phyloP scores from a whole-genome alignment of 495 filamentous ascomycete genomes.

The Penicillium odoratum region DNA sequence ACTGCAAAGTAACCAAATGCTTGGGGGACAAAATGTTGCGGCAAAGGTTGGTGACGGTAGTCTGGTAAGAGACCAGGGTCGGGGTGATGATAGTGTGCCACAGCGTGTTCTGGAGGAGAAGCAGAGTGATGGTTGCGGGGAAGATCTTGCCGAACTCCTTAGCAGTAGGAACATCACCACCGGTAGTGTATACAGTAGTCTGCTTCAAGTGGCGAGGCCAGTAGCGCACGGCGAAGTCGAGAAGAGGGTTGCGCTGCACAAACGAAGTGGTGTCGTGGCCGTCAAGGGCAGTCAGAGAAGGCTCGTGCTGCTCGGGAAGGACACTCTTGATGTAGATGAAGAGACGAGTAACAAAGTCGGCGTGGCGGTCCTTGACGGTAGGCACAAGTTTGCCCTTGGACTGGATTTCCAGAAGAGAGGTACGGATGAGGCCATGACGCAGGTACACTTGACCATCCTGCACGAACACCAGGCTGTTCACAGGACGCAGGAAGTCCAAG shows the following conservation, averaged over 20 bases:
- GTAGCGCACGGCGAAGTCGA: conserved; percentile 41
- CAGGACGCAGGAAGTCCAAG: conserved; percentile 22
- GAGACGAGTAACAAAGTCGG: conserved; percentile 32
- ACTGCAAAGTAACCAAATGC: conserved; percentile 26
- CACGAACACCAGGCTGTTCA: conserved; percentile 30
- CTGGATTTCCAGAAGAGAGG: conserved; percentile 31
- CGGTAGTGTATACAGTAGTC: conserved; percentile 26
- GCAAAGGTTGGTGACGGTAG: conserved; percentile 28
- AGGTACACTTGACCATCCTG: conserved; percentile 37
- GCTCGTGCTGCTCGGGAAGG: conserved; percentile 30
- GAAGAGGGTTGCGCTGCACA: conserved; percentile 27
- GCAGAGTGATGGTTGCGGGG: conserved; percentile 26
- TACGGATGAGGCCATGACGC: conserved; percentile 34
- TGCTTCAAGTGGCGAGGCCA: conserved; percentile 34
- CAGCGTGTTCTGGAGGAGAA: conserved; percentile 32
- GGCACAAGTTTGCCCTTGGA: conserved; percentile 29
- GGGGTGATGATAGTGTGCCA: conserved; percentile 35
- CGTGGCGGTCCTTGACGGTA: conserved; percentile 31
- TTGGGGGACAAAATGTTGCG: conserved; percentile 28
- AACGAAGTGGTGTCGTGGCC: conserved; percentile 19
- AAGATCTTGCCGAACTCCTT: conserved; percentile 34
- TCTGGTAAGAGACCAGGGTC: conserved; percentile 25
- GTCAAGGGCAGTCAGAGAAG: conserved; percentile 29
- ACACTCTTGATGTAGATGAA: conserved; percentile 32
- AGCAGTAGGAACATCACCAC: conserved; percentile 24